phyloP scores from a whole-genome alignment of 2,329 filamentous ascomycete species.

The Domatiomyces globalis region DNA sequence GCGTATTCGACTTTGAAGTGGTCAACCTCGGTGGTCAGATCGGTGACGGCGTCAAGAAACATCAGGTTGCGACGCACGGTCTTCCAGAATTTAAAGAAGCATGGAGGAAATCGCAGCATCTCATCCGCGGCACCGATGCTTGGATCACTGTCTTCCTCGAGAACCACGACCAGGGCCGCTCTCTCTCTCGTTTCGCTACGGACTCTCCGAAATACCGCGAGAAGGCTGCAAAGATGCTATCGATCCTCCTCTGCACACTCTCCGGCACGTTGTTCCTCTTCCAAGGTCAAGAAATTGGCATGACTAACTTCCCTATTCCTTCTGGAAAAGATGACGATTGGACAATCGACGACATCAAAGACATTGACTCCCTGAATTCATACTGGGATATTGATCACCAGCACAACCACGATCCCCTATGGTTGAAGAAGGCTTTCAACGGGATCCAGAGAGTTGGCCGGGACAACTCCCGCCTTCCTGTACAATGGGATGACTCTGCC shows the following conservation, averaged over 20 bases:
- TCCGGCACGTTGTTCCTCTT: constrained; percentile 41
- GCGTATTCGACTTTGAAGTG: constrained; percentile 61
- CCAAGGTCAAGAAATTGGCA: constrained; percentile 45
- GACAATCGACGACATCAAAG: constrained; percentile 27
- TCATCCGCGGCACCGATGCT: constrained; percentile 38
- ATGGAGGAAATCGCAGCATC: constrained; percentile 44
- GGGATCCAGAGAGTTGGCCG: constrained; percentile 35
- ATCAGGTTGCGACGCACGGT: constrained; percentile 15
- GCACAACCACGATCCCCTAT: constrained; percentile 23
- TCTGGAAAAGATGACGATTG: constrained; percentile 22
- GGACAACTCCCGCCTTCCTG: constrained; percentile 57
- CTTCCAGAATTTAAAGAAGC: constrained; percentile 40
- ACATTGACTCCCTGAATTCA: constrained; percentile 25
- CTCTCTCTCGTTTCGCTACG: constrained; percentile 39
- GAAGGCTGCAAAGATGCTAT: constrained; percentile 45
- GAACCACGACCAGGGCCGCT: constrained; percentile 52
- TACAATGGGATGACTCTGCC: constrained; percentile 50
- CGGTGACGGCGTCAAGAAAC: constrained; percentile 12
- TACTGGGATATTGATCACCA: constrained; percentile 27
- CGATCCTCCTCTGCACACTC: constrained; percentile 43
- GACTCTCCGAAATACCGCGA: constrained; percentile 38
- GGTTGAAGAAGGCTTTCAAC: constrained; percentile 36
- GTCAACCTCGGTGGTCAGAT: constrained; percentile 18
- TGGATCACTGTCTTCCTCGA: constrained; percentile 55
- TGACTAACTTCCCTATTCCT: constrained; percentile 35